Conservation (phyloP, 139 green algal species). For the Diplosphaera chodatii region DNA sequence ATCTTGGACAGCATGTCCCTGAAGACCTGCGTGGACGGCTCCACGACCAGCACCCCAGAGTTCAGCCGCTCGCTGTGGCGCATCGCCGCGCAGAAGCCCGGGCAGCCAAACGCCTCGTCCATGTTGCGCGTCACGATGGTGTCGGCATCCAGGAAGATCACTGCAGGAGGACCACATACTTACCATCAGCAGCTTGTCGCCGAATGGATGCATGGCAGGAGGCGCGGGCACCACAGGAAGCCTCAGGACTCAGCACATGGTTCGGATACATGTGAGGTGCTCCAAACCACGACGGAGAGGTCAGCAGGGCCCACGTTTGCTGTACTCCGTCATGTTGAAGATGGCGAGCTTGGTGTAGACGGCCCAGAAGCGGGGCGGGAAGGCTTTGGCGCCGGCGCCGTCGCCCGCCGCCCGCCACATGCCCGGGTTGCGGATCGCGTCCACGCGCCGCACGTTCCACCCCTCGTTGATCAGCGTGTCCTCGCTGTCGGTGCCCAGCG, state of each 20-base stretch:
- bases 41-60: slow-evolving; percentile 57
- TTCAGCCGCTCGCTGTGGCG: slow-evolving; percentile 72
- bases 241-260: no score
- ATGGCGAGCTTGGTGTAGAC: slow-evolving; percentile 79
- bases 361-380: slow-evolving; percentile 47
- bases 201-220: no score
- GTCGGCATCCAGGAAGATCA: slow-evolving; percentile 74
- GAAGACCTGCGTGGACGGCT: slow-evolving; percentile 37
- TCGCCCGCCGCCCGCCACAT: slow-evolving; percentile 15
- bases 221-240: no score
- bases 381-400: slow-evolving; percentile 5
- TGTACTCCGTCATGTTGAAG: slow-evolving; percentile 64
- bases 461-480: slow-evolving; percentile 27
- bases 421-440: slow-evolving; percentile 47
- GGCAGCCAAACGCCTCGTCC: slow-evolving; percentile 63
- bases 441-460: slow-evolving; percentile 40
- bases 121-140: slow-evolving; percentile 51
- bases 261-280: no score
- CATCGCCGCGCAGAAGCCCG: slow-evolving; percentile 63
- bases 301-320: slow-evolving; percentile 27
- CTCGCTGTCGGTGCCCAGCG: not conserved
- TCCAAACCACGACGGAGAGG: not conserved
- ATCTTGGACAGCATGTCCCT: slow-evolving; percentile 62
- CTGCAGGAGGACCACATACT: slow-evolving; percentile 6
- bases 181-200: no score